phyloP scores from a whole-genome alignment of 139 green algal species.

The Chlorella vulgaris region DNA sequence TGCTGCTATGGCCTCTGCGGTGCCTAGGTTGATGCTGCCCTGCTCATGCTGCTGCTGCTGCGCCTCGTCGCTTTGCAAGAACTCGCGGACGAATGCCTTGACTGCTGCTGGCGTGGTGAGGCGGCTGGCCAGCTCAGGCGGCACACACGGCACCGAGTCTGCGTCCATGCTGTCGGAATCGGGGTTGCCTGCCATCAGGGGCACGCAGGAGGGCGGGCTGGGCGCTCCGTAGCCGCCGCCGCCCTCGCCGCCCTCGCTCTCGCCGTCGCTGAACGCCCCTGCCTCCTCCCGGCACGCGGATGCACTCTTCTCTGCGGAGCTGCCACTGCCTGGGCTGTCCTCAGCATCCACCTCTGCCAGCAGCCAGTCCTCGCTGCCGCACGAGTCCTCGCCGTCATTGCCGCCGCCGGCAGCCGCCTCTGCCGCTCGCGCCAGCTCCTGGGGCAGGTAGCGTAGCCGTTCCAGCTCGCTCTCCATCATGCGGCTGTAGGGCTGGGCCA shows the following conservation, averaged over 20 bases:
- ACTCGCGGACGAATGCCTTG: constrained; percentile 34
- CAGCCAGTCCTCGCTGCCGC: not conserved
- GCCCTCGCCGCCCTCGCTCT: not conserved
- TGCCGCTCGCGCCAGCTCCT: constrained; percentile 1
- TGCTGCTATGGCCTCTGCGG: constrained; percentile 8
- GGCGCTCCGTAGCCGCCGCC: no score
- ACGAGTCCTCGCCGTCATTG: no score
- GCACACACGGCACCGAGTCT: constrained; percentile 49
- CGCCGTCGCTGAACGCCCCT: not conserved
- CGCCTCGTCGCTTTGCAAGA: constrained; percentile 3
- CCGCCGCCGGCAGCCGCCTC: not conserved
- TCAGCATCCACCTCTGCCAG: not conserved
- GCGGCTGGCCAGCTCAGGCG: constrained; percentile 26
- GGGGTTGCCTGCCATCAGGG: constrained; percentile 27
- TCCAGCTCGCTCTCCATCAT: constrained; percentile 12
- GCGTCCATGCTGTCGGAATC: constrained; percentile 51
- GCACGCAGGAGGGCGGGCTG: constrained; percentile 19
- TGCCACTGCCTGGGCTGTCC: not conserved
- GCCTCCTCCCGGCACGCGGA: no score
- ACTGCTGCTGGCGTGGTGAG: constrained; percentile 21
- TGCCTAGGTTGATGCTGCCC: constrained; percentile 15
- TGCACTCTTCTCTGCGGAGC: no score
- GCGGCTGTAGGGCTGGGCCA: constrained; percentile 47
- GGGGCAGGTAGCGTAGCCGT: constrained; percentile 1
- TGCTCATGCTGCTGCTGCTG: constrained; percentile 33